Evolutionary conservation across 176 grass and related monocot species (phyloP), one percentile per base, ranked within the genome.

Genomic region (Secale cereale): DNA sequence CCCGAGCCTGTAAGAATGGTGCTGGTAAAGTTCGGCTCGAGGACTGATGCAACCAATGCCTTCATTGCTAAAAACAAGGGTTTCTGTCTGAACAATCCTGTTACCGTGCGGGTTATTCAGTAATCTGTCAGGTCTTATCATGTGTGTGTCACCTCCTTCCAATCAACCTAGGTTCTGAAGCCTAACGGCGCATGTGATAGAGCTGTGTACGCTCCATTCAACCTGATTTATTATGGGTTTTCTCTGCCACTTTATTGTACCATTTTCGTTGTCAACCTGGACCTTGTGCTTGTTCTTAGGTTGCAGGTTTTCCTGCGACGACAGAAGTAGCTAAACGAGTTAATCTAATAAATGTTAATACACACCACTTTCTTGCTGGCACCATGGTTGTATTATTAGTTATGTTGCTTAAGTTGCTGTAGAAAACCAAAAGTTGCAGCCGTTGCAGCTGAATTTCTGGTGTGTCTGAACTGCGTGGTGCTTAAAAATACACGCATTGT

Each of bases 11-110:
- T 92, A 78, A 94, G 78, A 84, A 12, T 92, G 78, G 88, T 88
- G 40, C 14, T 96, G 36, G 86, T 99, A 54, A 91, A 82, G 43
- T 99, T 91, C 57, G 59, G 23, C 16, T 89, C 91, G 27, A 92
- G 85, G 78, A 76, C 86, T 9, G 97, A 99, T 74, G 91, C 94
- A 1, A 79, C 76, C 72, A 91, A 92, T 82, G 93, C 93, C 63
- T 82, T 90, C 78, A 56, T 88, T 74, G 59, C 77, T 22, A 99
- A 96, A 81, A 95, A 94, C 78, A 95, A 76, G 82, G 59, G 48
- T 77, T 99, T 99, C 89, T 99, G 97, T 74, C 84, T 96, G 41
- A 96, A 89, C 60, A 89, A 68, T 83, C 88, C 88, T 45, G 31
- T 99, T 54, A 91, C 81, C 20, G 31, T 99, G 63, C 83, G 92